Base-by-base conservation (phyloP, 2,329 filamentous ascomycete genomes). In the Graphiopsis chlorocephala region DNA sequence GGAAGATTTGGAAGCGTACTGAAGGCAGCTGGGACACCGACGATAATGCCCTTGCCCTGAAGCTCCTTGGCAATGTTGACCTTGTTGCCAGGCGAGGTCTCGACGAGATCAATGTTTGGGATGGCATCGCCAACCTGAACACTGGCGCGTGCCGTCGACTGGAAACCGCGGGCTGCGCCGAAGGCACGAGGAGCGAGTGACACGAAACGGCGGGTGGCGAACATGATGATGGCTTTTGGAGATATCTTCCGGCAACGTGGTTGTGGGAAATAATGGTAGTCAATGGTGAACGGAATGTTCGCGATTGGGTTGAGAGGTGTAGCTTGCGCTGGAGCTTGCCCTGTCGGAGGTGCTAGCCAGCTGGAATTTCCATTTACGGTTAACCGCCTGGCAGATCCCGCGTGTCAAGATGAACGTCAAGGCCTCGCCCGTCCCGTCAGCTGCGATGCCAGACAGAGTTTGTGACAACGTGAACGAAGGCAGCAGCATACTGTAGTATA, bases 1-100 rank as follows among this genome's bases (percentile, higher is more conserved):
- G 26, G 29, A 26, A 17, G 20, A 63, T 52, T 17, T 63, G 48
- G 48, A 48, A 58, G 66, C 72, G 66, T 68, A 70, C 75, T 78
- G 72, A 78, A 83, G 17, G 81, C 81, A 11, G 80, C 81, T 7
- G 92, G 92, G 31, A 95, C 90, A 68, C 92, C 92, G 70, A 98
- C 85, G 75, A 98, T 89, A 72, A 97, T 80, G 65, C 91, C 92
- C 74, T 92, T 90, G 68, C 86, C 88, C 12, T 67, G 62, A 68
- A 96, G 84, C 81, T 96, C 92, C 68, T 90, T 85, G 71, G 90
- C 87, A 66, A 98, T 84, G 79, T 92, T 94, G 78, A 98, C 88
- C 80, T 93, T 95, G 85, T 93, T 96, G 67, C 91, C 92, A 0
- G 94, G 94, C n/a, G 90, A 93, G 79, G 86, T 85, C 81, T 98